Evolutionary conservation across 306 rosid species (phyloP).

Genomic region (Crataegus laevigata): DNA sequence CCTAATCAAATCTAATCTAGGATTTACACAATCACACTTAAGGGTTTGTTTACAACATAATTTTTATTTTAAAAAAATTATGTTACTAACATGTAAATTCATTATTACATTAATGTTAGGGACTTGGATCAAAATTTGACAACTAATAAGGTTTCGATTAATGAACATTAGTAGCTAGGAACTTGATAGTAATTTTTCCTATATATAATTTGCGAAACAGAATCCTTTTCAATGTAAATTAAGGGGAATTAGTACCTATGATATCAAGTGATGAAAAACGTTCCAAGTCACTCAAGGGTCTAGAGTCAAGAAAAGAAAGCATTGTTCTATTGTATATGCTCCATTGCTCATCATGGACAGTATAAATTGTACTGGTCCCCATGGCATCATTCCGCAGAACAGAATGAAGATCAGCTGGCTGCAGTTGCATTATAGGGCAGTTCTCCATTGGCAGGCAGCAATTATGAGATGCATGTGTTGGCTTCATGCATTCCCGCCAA

Average conservation of each 20-base stretch:
- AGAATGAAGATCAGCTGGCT: neutral
- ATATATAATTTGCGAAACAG: neutral
- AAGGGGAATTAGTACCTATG: neutral
- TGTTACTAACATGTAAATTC: no score
- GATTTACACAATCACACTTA: no score
- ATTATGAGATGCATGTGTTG: neutral
- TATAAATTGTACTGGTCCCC: neutral
- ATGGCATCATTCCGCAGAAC: neutral
- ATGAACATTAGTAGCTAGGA: no score
- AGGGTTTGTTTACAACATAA: no score
- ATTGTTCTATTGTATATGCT: conserved; percentile 11
- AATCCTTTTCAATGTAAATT: neutral
- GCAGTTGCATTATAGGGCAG: conserved; percentile 28
- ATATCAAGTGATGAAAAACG: neutral
- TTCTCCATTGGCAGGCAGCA: conserved; percentile 18
- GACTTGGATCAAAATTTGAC: no score
- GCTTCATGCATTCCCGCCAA: conserved; percentile 22
- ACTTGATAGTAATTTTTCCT: no score
- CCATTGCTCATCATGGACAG: neutral
- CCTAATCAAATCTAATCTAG: no score
- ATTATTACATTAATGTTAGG: no score
- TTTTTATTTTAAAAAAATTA: no score
- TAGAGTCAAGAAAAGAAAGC: neutral
- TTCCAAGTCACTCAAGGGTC: neutral
- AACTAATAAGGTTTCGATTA: no score